Conservation (phyloP, 257 asterid genomes). For the Ehretia macrophylla region DNA sequence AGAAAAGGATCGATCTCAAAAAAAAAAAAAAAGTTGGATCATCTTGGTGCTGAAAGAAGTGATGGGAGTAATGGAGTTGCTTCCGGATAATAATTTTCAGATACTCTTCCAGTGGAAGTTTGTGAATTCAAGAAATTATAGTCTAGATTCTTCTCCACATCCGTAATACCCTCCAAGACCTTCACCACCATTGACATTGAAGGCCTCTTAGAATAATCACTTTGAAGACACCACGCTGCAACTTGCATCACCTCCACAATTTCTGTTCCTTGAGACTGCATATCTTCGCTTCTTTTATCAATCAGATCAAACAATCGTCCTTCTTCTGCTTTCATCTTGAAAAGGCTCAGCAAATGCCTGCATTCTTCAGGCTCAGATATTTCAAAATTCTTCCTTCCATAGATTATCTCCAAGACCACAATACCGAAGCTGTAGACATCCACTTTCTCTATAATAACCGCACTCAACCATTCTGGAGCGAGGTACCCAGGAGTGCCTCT, state of each 20-base stretch:
- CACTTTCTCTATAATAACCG: no score
- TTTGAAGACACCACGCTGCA: slow-evolving; percentile 25
- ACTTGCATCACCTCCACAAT: slow-evolving; percentile 8
- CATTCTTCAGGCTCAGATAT: neutral
- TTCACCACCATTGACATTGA: slow-evolving; percentile 23
- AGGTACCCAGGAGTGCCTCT: neutral
- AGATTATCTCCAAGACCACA: no score
- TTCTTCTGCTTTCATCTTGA: no score
- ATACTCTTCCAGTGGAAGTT: neutral
- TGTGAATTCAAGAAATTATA: slow-evolving; percentile 1
- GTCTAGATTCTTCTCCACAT: slow-evolving; percentile 5
- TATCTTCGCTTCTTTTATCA: slow-evolving; percentile 12
- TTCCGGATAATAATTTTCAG: neutral
- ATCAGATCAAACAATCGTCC: slow-evolving; percentile 12
- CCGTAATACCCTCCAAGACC: slow-evolving; percentile 17
- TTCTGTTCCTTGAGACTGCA: slow-evolving; percentile 9
- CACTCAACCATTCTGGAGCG: neutral
- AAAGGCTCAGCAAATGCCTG: slow-evolving; percentile 5
- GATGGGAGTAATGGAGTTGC: neutral
- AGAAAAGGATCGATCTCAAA: no score
- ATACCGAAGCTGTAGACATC: no score
- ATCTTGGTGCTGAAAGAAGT: no score
- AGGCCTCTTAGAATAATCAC: slow-evolving; percentile 14
- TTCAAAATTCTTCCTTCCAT: no score
- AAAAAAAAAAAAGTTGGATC: no score